phyloP scores from a whole-genome alignment of 192 early-diverging fungal species.

The Pilobolus umbonatus region DNA sequence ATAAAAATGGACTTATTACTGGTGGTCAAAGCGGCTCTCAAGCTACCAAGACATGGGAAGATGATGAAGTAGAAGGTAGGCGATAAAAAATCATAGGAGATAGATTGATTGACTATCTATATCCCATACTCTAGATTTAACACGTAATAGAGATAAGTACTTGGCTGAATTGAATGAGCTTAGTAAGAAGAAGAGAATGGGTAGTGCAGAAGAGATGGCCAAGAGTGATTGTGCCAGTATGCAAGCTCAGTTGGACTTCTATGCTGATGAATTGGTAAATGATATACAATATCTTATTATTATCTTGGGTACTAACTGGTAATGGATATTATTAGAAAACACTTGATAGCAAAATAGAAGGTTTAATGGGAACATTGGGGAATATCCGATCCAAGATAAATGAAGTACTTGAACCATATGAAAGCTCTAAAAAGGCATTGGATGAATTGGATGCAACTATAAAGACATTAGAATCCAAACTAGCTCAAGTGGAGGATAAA shows the following conservation, averaged over 20 bases:
- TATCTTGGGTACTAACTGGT: neutral
- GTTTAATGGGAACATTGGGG: constrained; percentile 54
- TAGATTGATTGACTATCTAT: too few species aligned
- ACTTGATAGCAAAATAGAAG: constrained; percentile 51
- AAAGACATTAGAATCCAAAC: constrained; percentile 34
- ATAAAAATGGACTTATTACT: constrained; percentile 95
- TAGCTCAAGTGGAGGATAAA: constrained; percentile 53
- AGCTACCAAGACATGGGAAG: constrained; percentile 75
- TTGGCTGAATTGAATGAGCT: constrained; percentile 69
- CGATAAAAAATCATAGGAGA: too few species aligned
- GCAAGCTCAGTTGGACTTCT: constrained; percentile 52
- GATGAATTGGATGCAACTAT: constrained; percentile 39
- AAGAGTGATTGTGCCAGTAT: constrained; percentile 56
- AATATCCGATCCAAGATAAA: constrained; percentile 43
- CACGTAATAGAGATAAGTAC: constrained; percentile 64
- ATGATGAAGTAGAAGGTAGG: too few species aligned
- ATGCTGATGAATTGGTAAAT: constrained; percentile 59
- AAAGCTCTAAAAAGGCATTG: constrained; percentile 31
- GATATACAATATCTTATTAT: neutral
- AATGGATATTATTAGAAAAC: constrained; percentile 34
- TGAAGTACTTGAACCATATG: neutral
- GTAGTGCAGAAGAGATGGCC: constrained; percentile 56
- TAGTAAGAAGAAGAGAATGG: constrained; percentile 61
- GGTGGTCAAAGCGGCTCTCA: constrained; percentile 59
- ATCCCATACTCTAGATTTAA: constrained; percentile 79